These are phyloP conservation scores for Thielaviopsis cerberus DNA, from an alignment of 2,329 filamentous ascomycete species.

Conservation along the genomic window DNA sequence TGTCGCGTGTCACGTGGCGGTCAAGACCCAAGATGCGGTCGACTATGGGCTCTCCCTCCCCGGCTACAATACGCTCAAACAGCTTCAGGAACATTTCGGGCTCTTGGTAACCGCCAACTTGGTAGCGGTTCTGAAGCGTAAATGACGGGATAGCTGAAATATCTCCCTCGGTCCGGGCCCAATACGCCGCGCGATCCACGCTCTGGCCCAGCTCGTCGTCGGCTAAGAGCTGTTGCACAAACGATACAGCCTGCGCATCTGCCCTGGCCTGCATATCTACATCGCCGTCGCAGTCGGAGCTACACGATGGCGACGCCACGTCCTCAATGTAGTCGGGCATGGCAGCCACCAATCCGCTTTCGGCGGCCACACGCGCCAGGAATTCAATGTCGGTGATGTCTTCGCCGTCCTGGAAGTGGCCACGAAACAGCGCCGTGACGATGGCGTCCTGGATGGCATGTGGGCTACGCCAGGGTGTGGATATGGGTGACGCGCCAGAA, in stretches of 20 bases:
- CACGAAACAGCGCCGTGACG: slow-evolving; percentile 24
- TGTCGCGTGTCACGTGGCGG: background rate
- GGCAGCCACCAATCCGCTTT: slow-evolving; percentile 17
- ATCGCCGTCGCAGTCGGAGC: background rate
- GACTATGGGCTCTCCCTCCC: slow-evolving; percentile 2
- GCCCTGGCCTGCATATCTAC: background rate
- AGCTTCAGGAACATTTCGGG: slow-evolving; percentile 43
- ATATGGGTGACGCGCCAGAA: background rate
- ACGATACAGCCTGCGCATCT: slow-evolving; percentile 10
- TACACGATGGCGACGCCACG: background rate
- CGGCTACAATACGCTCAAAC: slow-evolving; percentile 37
- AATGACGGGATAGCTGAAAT: slow-evolving; percentile 57
- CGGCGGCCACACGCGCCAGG: slow-evolving; percentile 20
- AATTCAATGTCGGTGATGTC: slow-evolving; percentile 25
- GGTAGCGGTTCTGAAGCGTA: slow-evolving; percentile 47
- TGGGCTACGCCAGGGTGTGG: background rate
- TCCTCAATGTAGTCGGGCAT: background rate
- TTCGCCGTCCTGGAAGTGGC: slow-evolving; percentile 23
- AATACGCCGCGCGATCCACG: slow-evolving; percentile 19
- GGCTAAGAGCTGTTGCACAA: slow-evolving; percentile 17
- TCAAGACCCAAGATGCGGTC: background rate
- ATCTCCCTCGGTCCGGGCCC: slow-evolving; percentile 16
- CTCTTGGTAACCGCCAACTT: slow-evolving; percentile 54
- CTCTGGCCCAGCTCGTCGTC: slow-evolving; percentile 16
- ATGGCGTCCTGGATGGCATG: slow-evolving; percentile 20